Base-by-base conservation (phyloP, 345 rosid genomes). In the Garcia nutans region DNA sequence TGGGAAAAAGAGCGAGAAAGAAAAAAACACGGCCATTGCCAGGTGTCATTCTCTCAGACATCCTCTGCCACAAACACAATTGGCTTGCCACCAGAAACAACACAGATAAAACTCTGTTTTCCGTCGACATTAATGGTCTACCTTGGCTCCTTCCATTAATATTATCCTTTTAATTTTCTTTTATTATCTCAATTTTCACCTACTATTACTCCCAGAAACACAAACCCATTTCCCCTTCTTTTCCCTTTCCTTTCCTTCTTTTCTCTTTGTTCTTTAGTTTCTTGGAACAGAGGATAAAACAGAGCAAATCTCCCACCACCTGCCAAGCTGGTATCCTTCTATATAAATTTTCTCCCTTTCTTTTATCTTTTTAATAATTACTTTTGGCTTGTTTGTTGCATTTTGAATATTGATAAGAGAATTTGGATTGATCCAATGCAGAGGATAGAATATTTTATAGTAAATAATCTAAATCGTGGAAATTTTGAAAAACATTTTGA, bases 31-130 rank as follows among this genome's bases (percentile, higher is more conserved):
- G 61, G 75, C 44, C 1, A 0, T 24, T 61, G 74, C 62, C 79
- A 61, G 49, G 70, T 76, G 79, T 76, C 79, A 6, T 22, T 49
- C 56, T 41, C 55, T 54, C 49, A 65, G 22, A 10, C n/a, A 22
- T 22, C 33, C 20, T 16, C 59, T 58, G 52, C 74, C 50, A 41
- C 65, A 58, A 44, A 23, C 52, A n/a, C 65, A 64, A 9, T 49
- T 50, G 68, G 3, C 70, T 74, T 13, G 31, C 69, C 76, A 62
- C 60, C 69, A 50, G 47, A 47, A 45, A 15, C 9, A 1, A 49
- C 24, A 68, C 6, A 8, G 47, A 44, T 6, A 47, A 9, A 47
- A 47, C 13, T 47, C 50, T 8, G 13, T 8, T 37, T 55, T 50
- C 75, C 44, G 65, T 58, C 65, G 19, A 72, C 55, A 1, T 28